A percentile compares a stretch with the other conserved stretches of the same genome.
Evolutionary conservation across 345 rosid genomes (phyloP).

Genomic region (Eucalyptus melliodora): DNA sequence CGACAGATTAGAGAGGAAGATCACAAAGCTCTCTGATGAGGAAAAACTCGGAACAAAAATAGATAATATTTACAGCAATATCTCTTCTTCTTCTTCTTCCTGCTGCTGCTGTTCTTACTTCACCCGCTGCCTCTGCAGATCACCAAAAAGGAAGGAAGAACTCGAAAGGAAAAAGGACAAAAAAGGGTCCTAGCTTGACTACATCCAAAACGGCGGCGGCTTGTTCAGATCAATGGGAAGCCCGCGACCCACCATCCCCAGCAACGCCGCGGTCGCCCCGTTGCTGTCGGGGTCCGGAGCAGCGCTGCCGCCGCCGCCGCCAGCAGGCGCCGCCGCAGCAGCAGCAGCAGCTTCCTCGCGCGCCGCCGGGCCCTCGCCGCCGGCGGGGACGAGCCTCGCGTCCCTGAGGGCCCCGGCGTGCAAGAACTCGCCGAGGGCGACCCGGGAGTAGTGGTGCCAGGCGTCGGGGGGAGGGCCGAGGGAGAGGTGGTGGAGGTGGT

Average conservation of each 20-base stretch:
- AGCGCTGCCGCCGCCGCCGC: background rate
- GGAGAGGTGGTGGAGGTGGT: background rate
- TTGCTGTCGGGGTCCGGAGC: background rate
- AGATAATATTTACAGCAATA: background rate
- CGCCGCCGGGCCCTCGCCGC: background rate
- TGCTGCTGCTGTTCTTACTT: background rate
- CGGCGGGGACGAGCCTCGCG: background rate
- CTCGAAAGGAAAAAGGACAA: background rate
- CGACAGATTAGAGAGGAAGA: background rate
- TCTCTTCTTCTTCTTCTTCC: background rate
- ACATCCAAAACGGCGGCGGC: conserved; percentile 90
- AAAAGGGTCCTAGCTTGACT: background rate
- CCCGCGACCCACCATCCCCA: conserved; percentile 19
- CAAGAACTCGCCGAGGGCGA: conserved; percentile 38
- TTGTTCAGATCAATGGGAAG: conserved; percentile 87
- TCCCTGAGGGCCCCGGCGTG: conserved; percentile 51
- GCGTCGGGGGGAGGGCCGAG: background rate
- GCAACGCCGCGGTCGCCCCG: background rate
- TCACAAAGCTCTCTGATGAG: background rate
- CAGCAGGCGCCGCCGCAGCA: background rate
- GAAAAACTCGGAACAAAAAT: background rate
- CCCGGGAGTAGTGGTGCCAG: conserved; percentile 15
- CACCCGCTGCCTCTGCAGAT: background rate
- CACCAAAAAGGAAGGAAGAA: background rate
- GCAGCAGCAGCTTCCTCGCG: background rate